Conservation (phyloP, 2,329 filamentous ascomycete species). For the Ophiostoma piceae region DNA sequence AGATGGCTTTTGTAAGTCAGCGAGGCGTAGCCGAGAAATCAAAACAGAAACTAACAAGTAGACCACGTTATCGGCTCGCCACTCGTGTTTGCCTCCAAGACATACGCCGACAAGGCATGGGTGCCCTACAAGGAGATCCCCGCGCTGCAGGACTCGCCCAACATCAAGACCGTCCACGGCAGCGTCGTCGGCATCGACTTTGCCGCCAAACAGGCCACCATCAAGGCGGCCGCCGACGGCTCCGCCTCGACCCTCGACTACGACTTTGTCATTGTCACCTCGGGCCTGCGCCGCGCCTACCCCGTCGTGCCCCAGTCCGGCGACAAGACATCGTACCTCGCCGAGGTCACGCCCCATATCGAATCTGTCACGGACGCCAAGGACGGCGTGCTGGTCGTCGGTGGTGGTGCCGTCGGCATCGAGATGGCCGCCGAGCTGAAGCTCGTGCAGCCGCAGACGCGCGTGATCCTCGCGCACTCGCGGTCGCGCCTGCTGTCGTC, state of each 20-base stretch:
- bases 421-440: conserved; percentile 80
- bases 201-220: conserved; percentile 53
- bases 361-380: conserved; percentile 46
- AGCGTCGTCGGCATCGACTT: conserved; percentile 57
- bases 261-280: conserved; percentile 69
- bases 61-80: conserved; percentile 73
- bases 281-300: conserved; percentile 64
- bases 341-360: conserved; percentile 58
- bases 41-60: conserved; percentile 33
- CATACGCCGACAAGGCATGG: conserved; percentile 65
- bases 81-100: conserved; percentile 59
- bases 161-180: conserved; percentile 61
- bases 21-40: not conserved
- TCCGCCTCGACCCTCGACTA: conserved; percentile 47
- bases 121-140: conserved; percentile 62
- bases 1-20: conserved; percentile 67
- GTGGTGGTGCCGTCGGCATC: conserved; percentile 72
- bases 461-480: conserved; percentile 72
- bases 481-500: conserved; percentile 64
- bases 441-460: conserved; percentile 55
- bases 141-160: conserved; percentile 53
- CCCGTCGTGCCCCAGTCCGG: conserved; percentile 67
- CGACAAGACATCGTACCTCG: conserved; percentile 56
- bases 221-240: conserved; percentile 39
- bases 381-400: conserved; percentile 64